Base-by-base conservation (phyloP, 2,329 filamentous ascomycete genomes). In the Pseudofabraea citricarpa region DNA sequence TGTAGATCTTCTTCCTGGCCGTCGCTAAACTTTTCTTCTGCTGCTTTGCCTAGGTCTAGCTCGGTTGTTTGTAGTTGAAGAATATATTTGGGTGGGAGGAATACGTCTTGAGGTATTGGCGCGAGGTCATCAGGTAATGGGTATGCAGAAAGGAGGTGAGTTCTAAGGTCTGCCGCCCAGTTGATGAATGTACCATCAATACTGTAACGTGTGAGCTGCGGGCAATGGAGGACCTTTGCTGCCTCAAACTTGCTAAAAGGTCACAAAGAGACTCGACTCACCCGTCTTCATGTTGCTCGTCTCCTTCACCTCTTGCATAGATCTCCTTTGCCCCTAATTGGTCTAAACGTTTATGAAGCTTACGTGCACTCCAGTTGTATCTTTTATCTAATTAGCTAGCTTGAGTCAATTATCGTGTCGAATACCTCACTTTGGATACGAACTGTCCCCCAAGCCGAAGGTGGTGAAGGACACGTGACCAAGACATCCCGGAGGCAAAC, bases 281-380 rank as follows among this genome's bases (percentile, higher is more conserved):
- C 83, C 91, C 90, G 66, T 97, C 90, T 20, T 88, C 81, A 69
- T 96, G 90, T 61, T 94, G 88, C 56, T 96, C 90, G 60, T 98
- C 93, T 18, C 85, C 90, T 65, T 98, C 93, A 10, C 88, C 93
- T 27, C 83, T 73, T 31, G 84, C 79, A 56, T 86, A 85, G 49
- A 93, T 79, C 37, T 88, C 78, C 32, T 73, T 73, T 3, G 88
- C 93, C 1, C 91, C 91, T 1, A 98, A 77, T 61, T 95, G 90
- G 27, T 83, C 64, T 24, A 98, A 71, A 13, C 93, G 81, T 55
- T 90, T 91, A 56, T 90, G 81, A 36, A 98, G 72, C 65, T 96
- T 95, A 39, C 90, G 79, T 36, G 87, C 86, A 15, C 91, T 90
- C 80, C 88, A 95, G 67, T 98, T 98, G 66, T 89, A 95, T 58